Percentiles rank a stretch among this genome's conserved stretches.
Conservation (phyloP, 2,329 filamentous ascomycete genomes). For the Diplodia corticola region DNA sequence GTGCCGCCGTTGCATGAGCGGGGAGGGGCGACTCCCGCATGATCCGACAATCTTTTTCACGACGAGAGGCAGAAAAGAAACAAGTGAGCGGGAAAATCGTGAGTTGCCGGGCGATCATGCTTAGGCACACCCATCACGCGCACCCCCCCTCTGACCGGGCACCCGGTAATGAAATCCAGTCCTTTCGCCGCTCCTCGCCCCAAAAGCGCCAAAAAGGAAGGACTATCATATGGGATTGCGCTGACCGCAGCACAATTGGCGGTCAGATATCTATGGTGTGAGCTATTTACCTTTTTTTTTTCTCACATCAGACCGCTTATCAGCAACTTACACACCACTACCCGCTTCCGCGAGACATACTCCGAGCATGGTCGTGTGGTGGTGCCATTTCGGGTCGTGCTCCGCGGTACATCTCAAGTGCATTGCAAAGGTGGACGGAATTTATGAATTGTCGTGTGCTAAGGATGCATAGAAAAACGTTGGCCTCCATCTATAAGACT, state of each 20-base stretch:
- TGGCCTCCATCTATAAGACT: background rate
- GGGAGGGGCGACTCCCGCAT: background rate
- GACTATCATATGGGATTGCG: background rate
- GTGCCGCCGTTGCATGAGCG: background rate
- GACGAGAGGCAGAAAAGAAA: background rate
- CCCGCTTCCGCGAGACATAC: background rate
- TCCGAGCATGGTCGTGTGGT: background rate
- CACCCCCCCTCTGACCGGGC: background rate
- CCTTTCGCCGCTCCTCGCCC: background rate
- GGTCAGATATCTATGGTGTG: background rate
- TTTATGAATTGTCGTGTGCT: background rate
- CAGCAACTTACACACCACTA: background rate
- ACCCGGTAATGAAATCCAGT: background rate
- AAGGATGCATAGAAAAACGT: background rate
- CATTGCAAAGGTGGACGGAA: background rate
- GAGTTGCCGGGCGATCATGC: conserved; percentile 4
- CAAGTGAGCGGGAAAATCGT: background rate
- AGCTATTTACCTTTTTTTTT: background rate
- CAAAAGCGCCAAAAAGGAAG: no score
- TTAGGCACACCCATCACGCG: background rate
- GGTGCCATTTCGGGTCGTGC: background rate
- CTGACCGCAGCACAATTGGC: background rate
- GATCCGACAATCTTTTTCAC: no score
- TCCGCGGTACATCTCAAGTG: no score
- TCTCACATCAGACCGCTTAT: background rate